phyloP scores from a whole-genome alignment of 257 asterid species.

The Pogostemon cablin region DNA sequence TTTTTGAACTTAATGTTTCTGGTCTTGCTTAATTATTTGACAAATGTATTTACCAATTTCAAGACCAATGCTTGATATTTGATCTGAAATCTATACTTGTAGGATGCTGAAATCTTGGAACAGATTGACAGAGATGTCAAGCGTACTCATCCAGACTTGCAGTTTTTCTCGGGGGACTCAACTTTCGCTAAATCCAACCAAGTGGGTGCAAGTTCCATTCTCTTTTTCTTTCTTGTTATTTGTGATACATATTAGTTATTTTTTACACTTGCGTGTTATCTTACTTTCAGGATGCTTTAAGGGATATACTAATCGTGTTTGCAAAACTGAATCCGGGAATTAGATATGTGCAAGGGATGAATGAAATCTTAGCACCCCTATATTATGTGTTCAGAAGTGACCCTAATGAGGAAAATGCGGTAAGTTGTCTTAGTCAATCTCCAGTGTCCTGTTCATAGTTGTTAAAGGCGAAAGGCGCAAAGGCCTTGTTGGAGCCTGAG shows the following conservation, averaged over 20 bases:
- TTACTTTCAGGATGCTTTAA: conserved; percentile 74
- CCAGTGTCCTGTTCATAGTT: conserved; percentile 2
- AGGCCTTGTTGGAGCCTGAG: too few relatives aligned
- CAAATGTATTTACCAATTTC: conserved; percentile 20
- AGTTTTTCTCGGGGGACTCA: conserved; percentile 90
- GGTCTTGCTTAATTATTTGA: conserved; percentile 15
- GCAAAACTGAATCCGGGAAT: conserved; percentile 98
- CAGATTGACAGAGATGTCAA: conserved; percentile 98
- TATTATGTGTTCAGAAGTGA: conserved; percentile 79
- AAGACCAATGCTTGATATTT: conserved; percentile 26
- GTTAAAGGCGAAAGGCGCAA: too few relatives aligned
- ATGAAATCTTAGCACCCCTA: conserved; percentile 91
- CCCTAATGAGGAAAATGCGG: conserved; percentile 75
- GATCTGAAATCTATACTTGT: conserved; percentile 35
- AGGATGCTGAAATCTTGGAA: conserved; percentile 90
- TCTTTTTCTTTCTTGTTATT: conserved; percentile 22
- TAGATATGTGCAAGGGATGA: conserved; percentile 99
- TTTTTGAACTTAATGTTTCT: conserved; percentile 23
- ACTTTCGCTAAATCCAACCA: conserved; percentile 75
- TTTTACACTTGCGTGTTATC: conserved; percentile 29
- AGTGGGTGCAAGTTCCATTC: conserved; percentile 50
- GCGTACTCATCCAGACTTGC: conserved; percentile 95
- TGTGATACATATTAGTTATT: conserved; percentile 35
- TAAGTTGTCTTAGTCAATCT: conserved; percentile 41
- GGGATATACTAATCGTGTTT: conserved; percentile 69